Percentiles rank a stretch among this genome's conserved stretches.
phyloP scores from a whole-genome alignment of 1,139 yeast species.

The Kazachstania sp. region DNA sequence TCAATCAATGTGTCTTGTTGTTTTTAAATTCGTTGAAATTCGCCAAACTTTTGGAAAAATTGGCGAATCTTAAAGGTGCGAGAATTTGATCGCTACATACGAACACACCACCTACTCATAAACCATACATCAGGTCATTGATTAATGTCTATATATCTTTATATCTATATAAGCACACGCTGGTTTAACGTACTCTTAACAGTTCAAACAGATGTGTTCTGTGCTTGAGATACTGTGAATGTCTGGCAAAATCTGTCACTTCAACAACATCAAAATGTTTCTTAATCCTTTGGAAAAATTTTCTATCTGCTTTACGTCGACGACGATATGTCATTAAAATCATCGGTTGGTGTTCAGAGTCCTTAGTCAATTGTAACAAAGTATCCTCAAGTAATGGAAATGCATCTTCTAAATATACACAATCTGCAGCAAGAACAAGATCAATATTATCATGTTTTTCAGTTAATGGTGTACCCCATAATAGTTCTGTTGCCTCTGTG shows the following conservation, averaged over 20 bases:
- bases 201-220: slow-evolving; percentile 38
- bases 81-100: too few species aligned
- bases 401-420: slow-evolving; percentile 46
- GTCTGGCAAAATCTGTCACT: slow-evolving; percentile 35
- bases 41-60: too few species aligned
- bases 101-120: too few species aligned
- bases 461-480: slow-evolving; percentile 43
- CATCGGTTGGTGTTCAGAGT: slow-evolving; percentile 29
- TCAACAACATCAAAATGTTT: slow-evolving; percentile 34
- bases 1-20: too few species aligned
- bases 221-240: slow-evolving; percentile 29
- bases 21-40: too few species aligned
- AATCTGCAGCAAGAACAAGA: slow-evolving; percentile 47
- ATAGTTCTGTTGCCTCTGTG: slow-evolving; percentile 38
- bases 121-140: not conserved
- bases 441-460: slow-evolving; percentile 29
- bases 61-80: too few species aligned
- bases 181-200: slow-evolving; percentile 16
- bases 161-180: too few species aligned
- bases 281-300: slow-evolving; percentile 37
- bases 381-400: slow-evolving; percentile 45
- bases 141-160: not conserved
- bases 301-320: slow-evolving; percentile 45
- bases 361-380: slow-evolving; percentile 36
- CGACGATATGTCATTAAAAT: slow-evolving; percentile 44